These are phyloP conservation scores for Collariella sp. DNA, from an alignment of 495 filamentous ascomycete species.

Conservation along the genomic window DNA sequence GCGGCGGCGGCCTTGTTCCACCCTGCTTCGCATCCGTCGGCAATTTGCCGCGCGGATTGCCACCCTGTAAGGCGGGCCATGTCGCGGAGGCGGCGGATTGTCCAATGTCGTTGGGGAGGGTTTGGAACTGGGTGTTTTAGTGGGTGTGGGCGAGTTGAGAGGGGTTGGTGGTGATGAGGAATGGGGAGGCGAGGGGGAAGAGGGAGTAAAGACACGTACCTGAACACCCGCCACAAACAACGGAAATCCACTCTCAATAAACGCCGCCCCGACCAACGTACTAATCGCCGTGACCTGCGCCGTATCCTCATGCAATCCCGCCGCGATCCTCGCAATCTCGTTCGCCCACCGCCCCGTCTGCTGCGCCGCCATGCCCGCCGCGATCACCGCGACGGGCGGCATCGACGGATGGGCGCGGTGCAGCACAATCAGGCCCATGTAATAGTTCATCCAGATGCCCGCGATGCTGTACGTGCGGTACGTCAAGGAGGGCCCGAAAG, in stretches of 20 bases:
- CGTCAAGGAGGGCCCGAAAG: slow-evolving; percentile 75
- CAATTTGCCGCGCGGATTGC: slow-evolving; percentile 71
- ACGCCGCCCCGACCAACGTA: slow-evolving; percentile 69
- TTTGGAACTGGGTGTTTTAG: slow-evolving; percentile 50
- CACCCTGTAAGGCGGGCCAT: slow-evolving; percentile 78
- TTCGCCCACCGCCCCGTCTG: slow-evolving; percentile 62
- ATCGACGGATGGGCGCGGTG: slow-evolving; percentile 75
- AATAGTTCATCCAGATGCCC: slow-evolving; percentile 75
- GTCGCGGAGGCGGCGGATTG: slow-evolving; percentile 60
- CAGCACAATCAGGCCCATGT: slow-evolving; percentile 70
- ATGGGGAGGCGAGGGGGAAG: background rate
- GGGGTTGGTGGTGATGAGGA: background rate
- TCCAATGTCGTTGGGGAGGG: slow-evolving; percentile 66
- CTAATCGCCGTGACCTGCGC: slow-evolving; percentile 53
- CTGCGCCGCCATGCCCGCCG: slow-evolving; percentile 60
- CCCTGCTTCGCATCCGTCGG: slow-evolving; percentile 69
- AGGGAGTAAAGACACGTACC: slow-evolving; percentile 26
- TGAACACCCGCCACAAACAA: slow-evolving; percentile 80
- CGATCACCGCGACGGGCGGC: slow-evolving; percentile 85
- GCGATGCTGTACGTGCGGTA: slow-evolving; percentile 82
- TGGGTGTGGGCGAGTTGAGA: background rate
- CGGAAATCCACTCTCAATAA: slow-evolving; percentile 70
- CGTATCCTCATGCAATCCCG: slow-evolving; percentile 64
- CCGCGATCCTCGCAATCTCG: slow-evolving; percentile 70
- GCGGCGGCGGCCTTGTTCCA: slow-evolving; percentile 66